Base-by-base conservation (phyloP, 208 protist species). In the Leishmania tropica region DNA sequence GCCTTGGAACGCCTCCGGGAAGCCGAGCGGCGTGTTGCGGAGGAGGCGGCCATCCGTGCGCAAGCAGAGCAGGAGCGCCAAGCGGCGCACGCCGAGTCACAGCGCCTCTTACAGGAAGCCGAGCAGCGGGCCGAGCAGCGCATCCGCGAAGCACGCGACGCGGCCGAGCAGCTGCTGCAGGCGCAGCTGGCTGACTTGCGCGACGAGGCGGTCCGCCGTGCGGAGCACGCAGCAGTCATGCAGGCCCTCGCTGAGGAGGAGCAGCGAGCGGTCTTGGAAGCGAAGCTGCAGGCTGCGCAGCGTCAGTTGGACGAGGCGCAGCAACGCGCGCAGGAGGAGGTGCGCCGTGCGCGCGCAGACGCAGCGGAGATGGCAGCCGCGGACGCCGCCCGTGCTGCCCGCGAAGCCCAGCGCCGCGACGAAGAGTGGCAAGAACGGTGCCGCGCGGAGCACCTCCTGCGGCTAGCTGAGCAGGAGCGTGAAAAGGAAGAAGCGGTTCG, bases 271-370 rank as follows among this genome's bases (percentile, higher is more conserved):
- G 65, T 90, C 56, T 75, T 93, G 37, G 87, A 93, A 68, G 89
- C 89, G 72, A 85, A 92, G 78, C 78, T 94, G 74, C 76, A 86
- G 47, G 92, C 89, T 4, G 89, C 92, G 1, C 85, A 93, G 80
- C 83, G 83, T 3, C 85, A 89, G 54, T 76, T 96, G 73, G 83
- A 85, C 40, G 86, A 91, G 64, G 89, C 89, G 28, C 84, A 94
- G 81, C 78, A 85, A 60, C 89, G 86, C 1, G 86, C 88, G 0
- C 42, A 56, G n/a, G 81, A 89, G 3, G 87, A 88, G 68, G 37
- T 94, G 51, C 81, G 83, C 10, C 85, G 84, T 4, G 86, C 85
- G n/a, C 80, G 84, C 51, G 85, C 85, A 37, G 89, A 93, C 79
- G 89, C 90, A 5, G 88, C 83, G 17, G 71, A 60, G 62, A 72